Percentiles rank a stretch among this genome's conserved stretches.
phyloP scores from a whole-genome alignment of 495 filamentous ascomycete genomes.

The Neurospora africana region DNA sequence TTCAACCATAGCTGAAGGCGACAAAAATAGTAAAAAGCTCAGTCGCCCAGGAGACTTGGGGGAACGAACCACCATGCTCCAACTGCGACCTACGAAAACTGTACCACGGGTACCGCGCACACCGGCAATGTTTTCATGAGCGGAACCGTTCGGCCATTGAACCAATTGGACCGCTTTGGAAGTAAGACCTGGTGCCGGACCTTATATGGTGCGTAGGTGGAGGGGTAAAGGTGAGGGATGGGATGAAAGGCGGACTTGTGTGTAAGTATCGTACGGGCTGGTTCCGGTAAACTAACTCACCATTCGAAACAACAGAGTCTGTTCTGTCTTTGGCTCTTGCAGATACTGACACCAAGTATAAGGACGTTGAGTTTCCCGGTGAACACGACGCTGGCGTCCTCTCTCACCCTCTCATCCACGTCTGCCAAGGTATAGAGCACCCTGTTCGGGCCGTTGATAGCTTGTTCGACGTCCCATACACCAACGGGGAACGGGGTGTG shows the following conservation, averaged over 20 bases:
- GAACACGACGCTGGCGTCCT: slow-evolving; percentile 29
- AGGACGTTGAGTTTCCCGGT: slow-evolving; percentile 50
- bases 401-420: slow-evolving; percentile 45
- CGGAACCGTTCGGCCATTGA: neutral
- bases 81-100: neutral
- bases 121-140: neutral
- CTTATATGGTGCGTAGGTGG: neutral
- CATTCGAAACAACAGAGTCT: slow-evolving; percentile 49
- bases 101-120: neutral
- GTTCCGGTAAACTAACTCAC: slow-evolving; percentile 19
- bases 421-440: slow-evolving; percentile 49
- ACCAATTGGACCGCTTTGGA: neutral
- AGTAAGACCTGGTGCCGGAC: neutral
- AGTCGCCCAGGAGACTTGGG: neutral
- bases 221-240: neutral
- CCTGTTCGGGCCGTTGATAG: slow-evolving; percentile 31
- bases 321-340: slow-evolving; percentile 31
- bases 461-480: slow-evolving; percentile 42
- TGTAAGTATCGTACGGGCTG: neutral
- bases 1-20: neutral
- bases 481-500: slow-evolving; percentile 41
- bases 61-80: neutral
- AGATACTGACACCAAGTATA: slow-evolving; percentile 43
- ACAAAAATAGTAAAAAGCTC: neutral
- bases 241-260: neutral